These are phyloP conservation scores for Syncephalis fuscata DNA, from an alignment of 371 early-diverging fungal genomes.

Conservation along the genomic window DNA sequence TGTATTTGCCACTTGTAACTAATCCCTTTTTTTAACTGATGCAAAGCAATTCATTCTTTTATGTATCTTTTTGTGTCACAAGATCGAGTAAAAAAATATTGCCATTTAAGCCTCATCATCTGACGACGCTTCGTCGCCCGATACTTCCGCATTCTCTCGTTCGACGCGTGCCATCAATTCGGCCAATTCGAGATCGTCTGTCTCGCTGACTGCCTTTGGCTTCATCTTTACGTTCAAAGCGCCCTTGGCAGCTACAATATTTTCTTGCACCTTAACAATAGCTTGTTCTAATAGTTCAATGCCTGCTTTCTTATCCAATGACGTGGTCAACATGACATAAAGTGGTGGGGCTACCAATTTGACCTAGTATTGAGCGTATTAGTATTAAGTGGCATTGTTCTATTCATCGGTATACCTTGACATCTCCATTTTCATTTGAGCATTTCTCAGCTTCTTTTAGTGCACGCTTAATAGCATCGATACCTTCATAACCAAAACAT, in stretches of 20 bases:
- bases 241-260: slow-evolving; percentile 53
- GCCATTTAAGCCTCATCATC: slow-evolving; percentile 22
- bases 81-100: no score
- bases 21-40: no score
- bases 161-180: slow-evolving; percentile 84
- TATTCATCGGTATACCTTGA: slow-evolving; percentile 37
- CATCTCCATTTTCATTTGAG: slow-evolving; percentile 66
- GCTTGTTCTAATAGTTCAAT: slow-evolving; percentile 82
- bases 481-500: slow-evolving; percentile 94
- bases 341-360: slow-evolving; percentile 87
- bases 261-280: slow-evolving; percentile 64
- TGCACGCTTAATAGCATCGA: slow-evolving; percentile 91
- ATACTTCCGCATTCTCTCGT: slow-evolving; percentile 87
- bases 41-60: no score
- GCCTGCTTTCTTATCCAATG: slow-evolving; percentile 74
- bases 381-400: background rate
- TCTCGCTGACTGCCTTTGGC: slow-evolving; percentile 76
- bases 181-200: slow-evolving; percentile 89
- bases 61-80: no score
- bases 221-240: slow-evolving; percentile 76
- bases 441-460: slow-evolving; percentile 79
- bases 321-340: slow-evolving; percentile 84
- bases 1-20: no score
- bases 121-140: slow-evolving; percentile 75
- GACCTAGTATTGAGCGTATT: slow-evolving; percentile 14